Evolutionary conservation across 257 asterid species (phyloP).

Genomic region (Henckelia pumila): DNA sequence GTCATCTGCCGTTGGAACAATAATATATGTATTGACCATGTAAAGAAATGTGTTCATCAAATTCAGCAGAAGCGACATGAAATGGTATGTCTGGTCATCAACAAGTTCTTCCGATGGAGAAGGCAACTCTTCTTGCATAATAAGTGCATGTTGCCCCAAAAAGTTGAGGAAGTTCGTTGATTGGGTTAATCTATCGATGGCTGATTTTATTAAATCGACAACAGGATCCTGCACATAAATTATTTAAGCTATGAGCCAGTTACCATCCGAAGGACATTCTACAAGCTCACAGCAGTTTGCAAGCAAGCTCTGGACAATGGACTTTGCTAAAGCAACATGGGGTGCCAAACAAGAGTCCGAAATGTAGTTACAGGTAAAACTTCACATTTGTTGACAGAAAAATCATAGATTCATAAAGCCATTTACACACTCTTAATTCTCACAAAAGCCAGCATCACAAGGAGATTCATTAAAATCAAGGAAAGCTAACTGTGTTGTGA

Average conservation of each 20-base stretch:
- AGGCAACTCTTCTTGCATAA: slow-evolving; percentile 47
- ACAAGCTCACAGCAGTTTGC: neutral
- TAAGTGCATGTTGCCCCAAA: slow-evolving; percentile 57
- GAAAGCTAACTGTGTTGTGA: slow-evolving; percentile 13
- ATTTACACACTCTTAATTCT: neutral
- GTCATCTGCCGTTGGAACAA: slow-evolving; percentile 73
- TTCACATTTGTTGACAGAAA: neutral
- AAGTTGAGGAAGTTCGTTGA: slow-evolving; percentile 53
- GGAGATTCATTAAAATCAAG: slow-evolving; percentile 13
- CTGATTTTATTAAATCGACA: slow-evolving; percentile 43
- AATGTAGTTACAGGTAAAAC: neutral
- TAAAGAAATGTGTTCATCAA: slow-evolving; percentile 55
- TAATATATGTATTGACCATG: slow-evolving; percentile 67
- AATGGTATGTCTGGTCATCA: slow-evolving; percentile 42
- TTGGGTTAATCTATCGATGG: slow-evolving; percentile 45
- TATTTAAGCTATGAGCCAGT: neutral
- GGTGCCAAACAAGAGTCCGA: neutral
- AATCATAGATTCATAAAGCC: neutral
- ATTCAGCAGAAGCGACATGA: slow-evolving; percentile 62
- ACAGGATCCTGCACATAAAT: slow-evolving; percentile 48
- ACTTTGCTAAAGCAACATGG: neutral
- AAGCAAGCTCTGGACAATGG: neutral
- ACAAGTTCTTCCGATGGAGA: slow-evolving; percentile 34
- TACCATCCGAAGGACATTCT: neutral
- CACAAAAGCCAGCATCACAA: neutral